Base-by-base conservation (phyloP, 768 basidiomycete species). In the Tulasnella sp. region DNA sequence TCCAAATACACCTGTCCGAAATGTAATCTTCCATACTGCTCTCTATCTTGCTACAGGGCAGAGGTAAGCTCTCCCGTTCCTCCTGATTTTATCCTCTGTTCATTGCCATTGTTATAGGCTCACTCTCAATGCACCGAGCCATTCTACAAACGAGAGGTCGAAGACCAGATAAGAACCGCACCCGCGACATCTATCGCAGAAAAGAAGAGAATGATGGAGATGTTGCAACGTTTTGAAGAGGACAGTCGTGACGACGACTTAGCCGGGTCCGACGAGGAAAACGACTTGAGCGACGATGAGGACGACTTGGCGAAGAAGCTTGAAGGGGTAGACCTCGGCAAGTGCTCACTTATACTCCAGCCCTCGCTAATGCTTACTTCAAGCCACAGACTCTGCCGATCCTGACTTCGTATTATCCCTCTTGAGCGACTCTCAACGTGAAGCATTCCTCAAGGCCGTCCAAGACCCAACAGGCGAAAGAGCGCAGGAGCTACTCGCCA, bases 11-110 rank as follows among this genome's bases (percentile, higher is more conserved):
- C 87, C 0, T 95, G 93, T 75, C 90, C 93, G 29, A 83, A 83
- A 37, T 95, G 93, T 81, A 94, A 94, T 77, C 81, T 89, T 34
- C 85, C 85, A 0, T 94, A 94, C 76, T 95, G 93, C 80, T 90
- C 90, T 34, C 78, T 94, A 36, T 81, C 82, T 12, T 95, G 93
- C 80, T 95, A 92, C 81, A 87, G 89, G 59, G 89, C 89, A 35
- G 82, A 86, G 80, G 90, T 90, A 79, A 74, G 85, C 78, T 35
- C 71, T 3, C 41, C 69, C 69, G 62, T 39, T 37, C 67, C 14
- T 12, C 69, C 26, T 42, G n/a, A 35, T 41, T 66, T 41, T 41
- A 35, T 39, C n/a, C 4, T n/a, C 39, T 41, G 16, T n/a, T 32
- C 32, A 32, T 34, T 8, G 8, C 32, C 67, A 62, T 69, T 69